These are phyloP conservation scores for Phytophthora agathidicida DNA, from an alignment of 352 stramenopile genomes.

Conservation along the genomic window DNA sequence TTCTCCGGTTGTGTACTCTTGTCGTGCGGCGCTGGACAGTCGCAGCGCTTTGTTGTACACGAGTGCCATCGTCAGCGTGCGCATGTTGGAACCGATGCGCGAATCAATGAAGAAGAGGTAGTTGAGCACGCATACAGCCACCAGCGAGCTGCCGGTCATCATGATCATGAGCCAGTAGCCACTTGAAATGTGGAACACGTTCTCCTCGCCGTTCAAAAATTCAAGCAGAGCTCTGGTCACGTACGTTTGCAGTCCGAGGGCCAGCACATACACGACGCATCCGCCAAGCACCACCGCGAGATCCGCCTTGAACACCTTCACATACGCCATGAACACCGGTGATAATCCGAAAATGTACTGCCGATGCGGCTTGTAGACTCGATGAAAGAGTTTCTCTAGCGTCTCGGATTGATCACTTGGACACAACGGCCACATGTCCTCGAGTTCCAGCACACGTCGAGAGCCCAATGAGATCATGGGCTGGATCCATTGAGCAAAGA, in stretches of 20 bases:
- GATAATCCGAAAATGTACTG: constrained; percentile 10
- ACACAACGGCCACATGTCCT: constrained; percentile 38
- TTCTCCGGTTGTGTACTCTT: constrained; percentile 42
- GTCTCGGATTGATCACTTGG: constrained; percentile 17
- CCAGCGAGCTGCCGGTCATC: constrained; percentile 21
- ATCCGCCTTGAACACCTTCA: constrained; percentile 9
- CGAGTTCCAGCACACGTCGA: constrained; percentile 23
- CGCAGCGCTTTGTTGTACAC: constrained; percentile 63
- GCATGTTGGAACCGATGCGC: constrained; percentile 39
- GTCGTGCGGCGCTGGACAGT: constrained; percentile 45
- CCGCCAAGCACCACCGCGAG: constrained; percentile 3
- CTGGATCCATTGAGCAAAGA: constrained; percentile 36
- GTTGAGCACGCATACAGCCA: constrained; percentile 30
- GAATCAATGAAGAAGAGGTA: constrained; percentile 40
- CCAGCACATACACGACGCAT: constrained; percentile 29
- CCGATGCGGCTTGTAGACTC: constrained; percentile 11
- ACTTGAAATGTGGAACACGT: constrained; percentile 28
- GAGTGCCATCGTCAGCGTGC: constrained; percentile 38
- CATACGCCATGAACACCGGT: constrained; percentile 12
- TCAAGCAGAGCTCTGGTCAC: constrained; percentile 25
- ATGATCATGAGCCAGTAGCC: constrained; percentile 31
- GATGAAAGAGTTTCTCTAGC: constrained; percentile 21
- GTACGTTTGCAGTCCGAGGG: constrained; percentile 27
- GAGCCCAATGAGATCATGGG: constrained; percentile 30
- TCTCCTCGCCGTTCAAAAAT: constrained; percentile 30